Evolutionary conservation across 192 early-diverging fungal species (phyloP).

Genomic region (Chytriomyces hyalinus): DNA sequence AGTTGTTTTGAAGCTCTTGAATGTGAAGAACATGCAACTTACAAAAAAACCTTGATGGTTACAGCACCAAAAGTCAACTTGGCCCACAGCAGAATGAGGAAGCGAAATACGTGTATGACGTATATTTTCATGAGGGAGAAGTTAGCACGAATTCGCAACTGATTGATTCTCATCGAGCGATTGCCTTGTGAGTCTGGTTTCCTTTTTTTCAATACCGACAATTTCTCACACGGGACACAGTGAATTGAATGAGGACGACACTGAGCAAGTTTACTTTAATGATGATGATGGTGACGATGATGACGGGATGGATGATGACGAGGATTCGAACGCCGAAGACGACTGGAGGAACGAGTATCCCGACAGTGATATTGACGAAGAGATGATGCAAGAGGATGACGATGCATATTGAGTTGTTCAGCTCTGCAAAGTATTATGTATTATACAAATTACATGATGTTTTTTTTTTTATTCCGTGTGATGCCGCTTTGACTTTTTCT

Average conservation of each 20-base stretch:
- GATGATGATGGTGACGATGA: constrained; percentile 12
- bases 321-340: constrained; percentile 31
- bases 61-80: not conserved
- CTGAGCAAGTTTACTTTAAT: constrained; percentile 1
- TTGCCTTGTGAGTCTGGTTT: constrained; percentile 6
- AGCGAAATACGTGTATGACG: constrained; percentile 15
- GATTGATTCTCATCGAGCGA: not conserved
- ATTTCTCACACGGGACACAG: not conserved
- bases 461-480: not conserved
- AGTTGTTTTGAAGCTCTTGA: not conserved
- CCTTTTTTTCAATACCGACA: not conserved
- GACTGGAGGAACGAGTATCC: constrained; percentile 29
- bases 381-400: not conserved
- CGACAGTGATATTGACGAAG: constrained; percentile 11
- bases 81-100: not conserved
- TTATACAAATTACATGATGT: not conserved
- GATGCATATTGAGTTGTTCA: not conserved
- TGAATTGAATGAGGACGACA: constrained; percentile 17
- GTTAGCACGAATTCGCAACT: not conserved
- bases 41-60: too few relatives aligned
- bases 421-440: too few relatives aligned
- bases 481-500: constrained; percentile 33
- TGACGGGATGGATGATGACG: constrained; percentile 21
- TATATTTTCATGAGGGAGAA: constrained; percentile 16
- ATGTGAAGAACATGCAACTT: not conserved